phyloP scores from a whole-genome alignment of 345 rosid genomes.

The Populus alba region DNA sequence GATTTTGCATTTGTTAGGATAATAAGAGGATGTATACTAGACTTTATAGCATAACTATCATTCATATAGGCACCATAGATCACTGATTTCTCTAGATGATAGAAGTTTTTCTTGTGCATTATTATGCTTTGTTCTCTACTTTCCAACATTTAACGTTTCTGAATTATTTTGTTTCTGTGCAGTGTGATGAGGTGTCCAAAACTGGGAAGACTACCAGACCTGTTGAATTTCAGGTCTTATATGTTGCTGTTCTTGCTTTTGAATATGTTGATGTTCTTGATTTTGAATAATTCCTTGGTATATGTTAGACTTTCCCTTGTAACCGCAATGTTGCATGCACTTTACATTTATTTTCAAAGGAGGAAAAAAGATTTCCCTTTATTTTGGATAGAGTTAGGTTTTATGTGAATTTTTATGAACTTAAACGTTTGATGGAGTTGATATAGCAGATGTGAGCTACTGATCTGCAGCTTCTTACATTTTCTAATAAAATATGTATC shows the following conservation, averaged over 20 bases:
- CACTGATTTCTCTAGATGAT: no score
- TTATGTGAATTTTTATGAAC: background rate
- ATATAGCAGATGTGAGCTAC: no score
- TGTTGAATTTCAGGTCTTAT: slow-evolving; percentile 55
- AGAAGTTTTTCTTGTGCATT: background rate
- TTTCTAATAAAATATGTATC: no score
- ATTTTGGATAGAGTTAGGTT: background rate
- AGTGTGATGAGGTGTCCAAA: slow-evolving; percentile 61
- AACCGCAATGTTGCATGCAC: background rate
- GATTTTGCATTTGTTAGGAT: no score
- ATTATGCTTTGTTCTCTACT: background rate
- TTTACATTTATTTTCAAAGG: background rate
- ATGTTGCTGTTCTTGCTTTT: background rate
- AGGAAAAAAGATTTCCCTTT: no score
- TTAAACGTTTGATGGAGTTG: no score
- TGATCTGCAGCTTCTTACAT: no score
- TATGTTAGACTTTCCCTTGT: background rate
- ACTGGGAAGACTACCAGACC: slow-evolving; percentile 52
- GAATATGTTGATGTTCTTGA: no score
- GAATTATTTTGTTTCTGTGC: slow-evolving; percentile 16
- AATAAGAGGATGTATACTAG: no score
- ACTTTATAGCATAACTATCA: no score
- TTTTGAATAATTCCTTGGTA: background rate
- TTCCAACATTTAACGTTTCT: background rate
- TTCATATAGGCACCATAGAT: no score